Evolutionary conservation across 305 asterid genomes (phyloP).

Genomic region (Lippia alba): DNA sequence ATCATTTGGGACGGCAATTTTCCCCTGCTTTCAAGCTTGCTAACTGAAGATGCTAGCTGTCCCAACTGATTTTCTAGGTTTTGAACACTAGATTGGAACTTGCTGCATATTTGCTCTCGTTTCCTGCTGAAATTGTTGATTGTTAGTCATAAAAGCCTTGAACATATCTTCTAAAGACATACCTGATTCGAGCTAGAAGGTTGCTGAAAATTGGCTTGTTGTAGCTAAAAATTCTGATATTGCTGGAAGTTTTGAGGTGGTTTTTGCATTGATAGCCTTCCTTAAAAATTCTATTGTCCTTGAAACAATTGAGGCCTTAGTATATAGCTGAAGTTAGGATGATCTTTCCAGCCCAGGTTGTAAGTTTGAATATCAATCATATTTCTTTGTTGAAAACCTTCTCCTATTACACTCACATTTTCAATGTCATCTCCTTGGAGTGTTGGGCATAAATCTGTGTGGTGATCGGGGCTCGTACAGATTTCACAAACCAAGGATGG

Average conservation of each 20-base stretch:
- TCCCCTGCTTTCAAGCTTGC: neutral
- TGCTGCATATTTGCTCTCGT: neutral
- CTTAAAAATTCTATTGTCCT: too few species aligned
- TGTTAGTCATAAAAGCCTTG: neutral
- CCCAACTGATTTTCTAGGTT: neutral
- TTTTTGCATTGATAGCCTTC: too few species aligned
- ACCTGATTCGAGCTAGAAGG: neutral
- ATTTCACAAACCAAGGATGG: too few species aligned
- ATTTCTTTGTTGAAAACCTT: neutral
- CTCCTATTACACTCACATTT: neutral
- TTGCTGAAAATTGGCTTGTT: too few species aligned
- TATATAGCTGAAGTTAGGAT: neutral
- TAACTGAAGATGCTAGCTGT: neutral
- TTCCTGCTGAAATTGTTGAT: neutral
- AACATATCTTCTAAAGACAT: neutral
- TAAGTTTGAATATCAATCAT: neutral
- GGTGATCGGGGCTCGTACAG: neutral
- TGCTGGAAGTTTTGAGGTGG: too few species aligned
- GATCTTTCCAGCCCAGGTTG: neutral
- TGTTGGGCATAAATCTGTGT: neutral
- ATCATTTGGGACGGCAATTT: neutral
- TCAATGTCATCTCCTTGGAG: neutral
- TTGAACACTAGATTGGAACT: too few species aligned
- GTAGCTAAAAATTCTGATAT: too few species aligned
- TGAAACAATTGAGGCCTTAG: neutral